These are phyloP conservation scores for Lachnum nothofagi DNA, from an alignment of 2,329 filamentous ascomycete species.

Conservation along the genomic window DNA sequence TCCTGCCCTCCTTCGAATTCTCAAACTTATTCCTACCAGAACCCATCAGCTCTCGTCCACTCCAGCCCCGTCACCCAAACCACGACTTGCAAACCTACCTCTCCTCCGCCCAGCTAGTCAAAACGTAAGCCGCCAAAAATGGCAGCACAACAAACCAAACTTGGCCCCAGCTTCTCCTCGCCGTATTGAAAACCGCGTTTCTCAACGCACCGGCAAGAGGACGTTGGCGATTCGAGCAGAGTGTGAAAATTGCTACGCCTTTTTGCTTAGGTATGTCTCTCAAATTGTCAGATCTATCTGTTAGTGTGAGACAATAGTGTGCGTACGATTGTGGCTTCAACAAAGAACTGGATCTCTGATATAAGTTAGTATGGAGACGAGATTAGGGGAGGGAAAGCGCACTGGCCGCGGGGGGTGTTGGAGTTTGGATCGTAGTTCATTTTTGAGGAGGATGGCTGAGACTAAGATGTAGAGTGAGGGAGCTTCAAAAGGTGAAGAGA, in stretches of 20 bases:
- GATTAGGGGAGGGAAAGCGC: background rate
- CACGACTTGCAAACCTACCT: slow-evolving; percentile 53
- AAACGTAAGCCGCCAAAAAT: slow-evolving; percentile 68
- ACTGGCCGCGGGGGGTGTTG: background rate
- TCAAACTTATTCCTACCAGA: slow-evolving; percentile 64
- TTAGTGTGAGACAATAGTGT: background rate
- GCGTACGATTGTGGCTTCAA: slow-evolving; percentile 1
- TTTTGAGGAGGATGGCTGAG: background rate
- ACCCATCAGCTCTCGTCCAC: background rate
- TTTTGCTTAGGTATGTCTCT: slow-evolving; percentile 39
- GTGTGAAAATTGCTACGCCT: slow-evolving; percentile 62
- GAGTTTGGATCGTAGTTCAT: slow-evolving; percentile 2
- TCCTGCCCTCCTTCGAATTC: slow-evolving; percentile 57
- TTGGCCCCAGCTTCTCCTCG: slow-evolving; percentile 75
- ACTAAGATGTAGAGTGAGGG: background rate
- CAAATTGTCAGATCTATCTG: background rate
- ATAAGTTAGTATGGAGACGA: background rate
- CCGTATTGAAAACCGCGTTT: slow-evolving; percentile 88
- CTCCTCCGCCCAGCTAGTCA: slow-evolving; percentile 83
- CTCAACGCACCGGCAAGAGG: slow-evolving; percentile 70
- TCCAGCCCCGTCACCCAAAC: background rate
- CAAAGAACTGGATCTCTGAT: background rate
- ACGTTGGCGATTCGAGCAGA: slow-evolving; percentile 81
- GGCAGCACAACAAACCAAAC: slow-evolving; percentile 84
- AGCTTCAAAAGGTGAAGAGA: background rate